A percentile compares a stretch with the other conserved stretches of the same genome.
phyloP scores from a whole-genome alignment of 2,329 filamentous ascomycete species.

The Cercospora sp. region DNA sequence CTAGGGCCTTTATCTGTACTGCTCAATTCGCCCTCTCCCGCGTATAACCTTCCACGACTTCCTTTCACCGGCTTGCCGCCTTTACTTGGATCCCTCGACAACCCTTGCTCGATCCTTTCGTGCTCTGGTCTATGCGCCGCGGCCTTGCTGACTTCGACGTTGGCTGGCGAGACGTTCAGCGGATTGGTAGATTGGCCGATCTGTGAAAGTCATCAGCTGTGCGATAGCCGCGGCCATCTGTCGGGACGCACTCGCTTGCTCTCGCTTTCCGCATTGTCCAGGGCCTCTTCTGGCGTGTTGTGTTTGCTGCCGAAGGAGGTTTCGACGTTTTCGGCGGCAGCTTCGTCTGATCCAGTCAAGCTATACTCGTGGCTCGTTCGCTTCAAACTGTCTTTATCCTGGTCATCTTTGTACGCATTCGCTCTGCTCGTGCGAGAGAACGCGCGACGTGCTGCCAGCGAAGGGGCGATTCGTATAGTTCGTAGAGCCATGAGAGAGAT shows the following conservation, averaged over 20 bases:
- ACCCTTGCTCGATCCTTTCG: not conserved
- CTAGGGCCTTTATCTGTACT: not conserved
- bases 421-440: not conserved
- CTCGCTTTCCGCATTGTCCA: constrained; percentile 3
- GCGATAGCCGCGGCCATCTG: not conserved
- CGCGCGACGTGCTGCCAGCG: not conserved
- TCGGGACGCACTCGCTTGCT: not conserved
- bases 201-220: not conserved
- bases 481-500: not conserved
- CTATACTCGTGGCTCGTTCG: constrained; percentile 4
- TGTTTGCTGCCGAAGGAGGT: constrained; percentile 5
- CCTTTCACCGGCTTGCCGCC: constrained; percentile 1
- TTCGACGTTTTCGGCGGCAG: not conserved
- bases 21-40: constrained; percentile 1
- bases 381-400: constrained; percentile 4
- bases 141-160: constrained; percentile 8
- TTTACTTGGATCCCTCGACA: not conserved
- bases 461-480: not conserved
- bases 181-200: constrained; percentile 3
- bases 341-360: constrained; percentile 3
- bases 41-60: not conserved
- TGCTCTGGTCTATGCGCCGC: constrained; percentile 10
- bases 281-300: not conserved
- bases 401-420: constrained; percentile 4
- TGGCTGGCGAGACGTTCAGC: constrained; percentile 8